Conservation (phyloP, 148 eudicot species). For the Persicaria tinctoria region DNA sequence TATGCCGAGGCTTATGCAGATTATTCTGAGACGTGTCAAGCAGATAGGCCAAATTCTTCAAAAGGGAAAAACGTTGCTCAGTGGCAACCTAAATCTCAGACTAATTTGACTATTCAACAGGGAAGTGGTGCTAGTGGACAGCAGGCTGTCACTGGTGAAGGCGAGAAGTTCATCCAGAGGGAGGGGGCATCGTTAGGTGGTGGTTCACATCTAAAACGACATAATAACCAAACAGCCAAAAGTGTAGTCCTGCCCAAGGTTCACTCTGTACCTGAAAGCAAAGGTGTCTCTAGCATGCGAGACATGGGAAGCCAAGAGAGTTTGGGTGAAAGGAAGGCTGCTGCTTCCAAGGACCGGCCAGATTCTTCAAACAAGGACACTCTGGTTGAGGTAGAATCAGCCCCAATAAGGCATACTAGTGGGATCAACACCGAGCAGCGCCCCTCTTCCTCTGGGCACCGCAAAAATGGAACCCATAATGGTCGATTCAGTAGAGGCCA, state of each 20-base stretch:
- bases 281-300: slow-evolving; percentile 18
- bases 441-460: slow-evolving; percentile 39
- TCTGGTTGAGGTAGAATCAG: slow-evolving; percentile 27
- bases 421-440: slow-evolving; percentile 31
- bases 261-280: slow-evolving; percentile 26
- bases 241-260: slow-evolving; percentile 17
- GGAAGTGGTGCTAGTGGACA: slow-evolving; percentile 25
- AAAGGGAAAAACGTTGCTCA: slow-evolving; percentile 51
- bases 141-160: slow-evolving; percentile 15
- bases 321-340: slow-evolving; percentile 34
- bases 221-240: background rate
- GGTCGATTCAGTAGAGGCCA: slow-evolving; percentile 36
- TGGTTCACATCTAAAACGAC: background rate
- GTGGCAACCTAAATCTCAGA: slow-evolving; percentile 82
- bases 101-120: slow-evolving; percentile 20
- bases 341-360: slow-evolving; percentile 28
- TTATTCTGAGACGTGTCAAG: slow-evolving; percentile 32
- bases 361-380: slow-evolving; percentile 30
- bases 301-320: slow-evolving; percentile 28
- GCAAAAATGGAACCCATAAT: slow-evolving; percentile 31
- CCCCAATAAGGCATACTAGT: slow-evolving; percentile 13
- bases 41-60: slow-evolving; percentile 32
- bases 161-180: background rate
- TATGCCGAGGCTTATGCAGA: slow-evolving; percentile 18
- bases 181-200: background rate